Evolutionary conservation across 208 protist genomes (phyloP), one percentile per base, ranked within the genome.

Genomic region (Wallacemonas rigidus): DNA sequence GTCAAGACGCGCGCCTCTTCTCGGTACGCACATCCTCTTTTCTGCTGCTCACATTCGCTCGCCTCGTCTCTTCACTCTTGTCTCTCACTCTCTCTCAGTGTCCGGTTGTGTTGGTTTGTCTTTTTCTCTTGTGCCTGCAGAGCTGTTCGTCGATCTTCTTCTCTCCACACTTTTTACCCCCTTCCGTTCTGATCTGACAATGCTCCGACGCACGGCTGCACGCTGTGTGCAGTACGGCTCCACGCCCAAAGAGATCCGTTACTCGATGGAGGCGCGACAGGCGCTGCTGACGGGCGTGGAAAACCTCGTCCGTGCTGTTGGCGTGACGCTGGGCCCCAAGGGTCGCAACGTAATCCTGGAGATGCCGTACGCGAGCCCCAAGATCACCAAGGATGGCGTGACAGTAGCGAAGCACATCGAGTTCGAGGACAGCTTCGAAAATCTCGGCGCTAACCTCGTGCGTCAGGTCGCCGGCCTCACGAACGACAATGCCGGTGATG

Each of bases 331-430:
- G 15, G 99, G 99, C 7, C 99, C 99, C 57, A 99, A 99, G 84
- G 99, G 99, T 35, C 88, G 99, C 65, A 99, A 99, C 77, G 98
- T 99, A 1, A 95, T 99, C 38, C 91, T 99, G 4, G 98, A 99
- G 72, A 98, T 99, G 89, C 82, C 91, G 40, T 99, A 98, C 84
- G 98, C 98, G 41, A 76, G 91, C 47, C 99, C 99, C 39, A 99
- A 99, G 74, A 99, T 99, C 86, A 99, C 99, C 53, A 99, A 99
- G 89, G 99, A 99, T 73, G 99, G 99, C 83, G 99, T 99, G 15
- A 99, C 99, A 35, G 99, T 99, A 2, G 99, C 99, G 38, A 99
- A 99, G 90, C 80, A 91, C 60, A 99, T 99, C 76, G 98, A 99
- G 79, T 99, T 99, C 77, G 86, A 95, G 73, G 95, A 99, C 86